Evolutionary conservation across 306 rosid genomes (phyloP).

Genomic region (Mucuna pruriens): DNA sequence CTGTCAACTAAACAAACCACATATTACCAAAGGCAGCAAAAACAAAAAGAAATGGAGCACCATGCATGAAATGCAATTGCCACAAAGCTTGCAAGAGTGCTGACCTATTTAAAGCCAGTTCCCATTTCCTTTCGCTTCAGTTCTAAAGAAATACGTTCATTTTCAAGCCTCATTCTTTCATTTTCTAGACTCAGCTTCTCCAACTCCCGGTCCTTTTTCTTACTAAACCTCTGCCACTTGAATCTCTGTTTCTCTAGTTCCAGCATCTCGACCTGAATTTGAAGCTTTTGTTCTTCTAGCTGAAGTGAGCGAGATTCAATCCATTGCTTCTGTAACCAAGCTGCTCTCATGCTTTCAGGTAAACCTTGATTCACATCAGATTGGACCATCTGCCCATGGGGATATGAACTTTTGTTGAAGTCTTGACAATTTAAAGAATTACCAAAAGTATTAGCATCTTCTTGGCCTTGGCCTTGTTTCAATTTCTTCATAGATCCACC

Average conservation of each 20-base stretch:
- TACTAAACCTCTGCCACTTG: conserved; percentile 86
- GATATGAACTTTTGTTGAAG: conserved; percentile 54
- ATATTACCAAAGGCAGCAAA: conserved; percentile 35
- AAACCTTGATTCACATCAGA: conserved; percentile 58
- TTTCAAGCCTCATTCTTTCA: conserved; percentile 86
- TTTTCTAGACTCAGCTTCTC: conserved; percentile 85
- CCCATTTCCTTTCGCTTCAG: conserved; percentile 71
- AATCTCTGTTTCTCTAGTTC: conserved; percentile 81
- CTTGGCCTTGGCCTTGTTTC: conserved; percentile 58
- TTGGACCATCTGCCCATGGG: conserved; percentile 51
- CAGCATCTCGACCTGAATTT: conserved; percentile 79
- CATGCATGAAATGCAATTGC: conserved; percentile 30
- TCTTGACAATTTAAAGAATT: conserved; percentile 58
- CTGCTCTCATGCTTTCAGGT: conserved; percentile 61
- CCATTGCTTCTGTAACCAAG: conserved; percentile 77
- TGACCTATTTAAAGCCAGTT: conserved; percentile 56
- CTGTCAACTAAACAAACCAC: conserved; percentile 34
- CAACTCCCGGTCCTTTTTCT: conserved; percentile 82
- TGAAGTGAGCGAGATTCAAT: conserved; percentile 70
- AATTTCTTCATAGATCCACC: conserved; percentile 68
- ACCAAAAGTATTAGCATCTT: conserved; percentile 51
- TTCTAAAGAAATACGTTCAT: conserved; percentile 75
- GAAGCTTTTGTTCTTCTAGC: conserved; percentile 85
- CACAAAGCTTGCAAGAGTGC: conserved; percentile 36
- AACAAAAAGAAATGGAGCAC: conserved; percentile 8